Evolutionary conservation across 2,329 filamentous ascomycete genomes (phyloP).

Genomic region (Venturia pyrina): DNA sequence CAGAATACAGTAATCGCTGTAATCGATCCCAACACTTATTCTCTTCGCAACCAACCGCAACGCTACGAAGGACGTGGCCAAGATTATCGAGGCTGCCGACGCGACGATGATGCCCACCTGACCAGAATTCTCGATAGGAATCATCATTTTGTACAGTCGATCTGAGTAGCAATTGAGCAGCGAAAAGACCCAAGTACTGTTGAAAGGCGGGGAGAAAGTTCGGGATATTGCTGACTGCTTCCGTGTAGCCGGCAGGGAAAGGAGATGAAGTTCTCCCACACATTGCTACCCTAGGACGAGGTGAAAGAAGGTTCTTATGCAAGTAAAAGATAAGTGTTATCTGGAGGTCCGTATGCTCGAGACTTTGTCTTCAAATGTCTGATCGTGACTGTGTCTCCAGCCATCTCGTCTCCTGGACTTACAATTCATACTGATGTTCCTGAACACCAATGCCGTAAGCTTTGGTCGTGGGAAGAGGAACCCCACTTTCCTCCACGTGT

Average conservation of each 20-base stretch:
- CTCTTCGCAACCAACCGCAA: not conserved
- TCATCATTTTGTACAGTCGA: not conserved
- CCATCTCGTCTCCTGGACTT: not conserved
- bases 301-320: not conserved
- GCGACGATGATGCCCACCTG: not conserved
- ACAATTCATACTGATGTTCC: not conserved
- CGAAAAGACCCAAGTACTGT: not conserved
- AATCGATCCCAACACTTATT: not conserved
- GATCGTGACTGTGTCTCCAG: not conserved
- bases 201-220: not conserved
- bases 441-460: not conserved
- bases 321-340: too few relatives aligned
- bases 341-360: too few relatives aligned
- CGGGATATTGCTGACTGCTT: not conserved
- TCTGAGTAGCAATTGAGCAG: not conserved
- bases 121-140: not conserved
- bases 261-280: not conserved
- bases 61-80: not conserved
- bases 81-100: not conserved
- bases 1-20: not conserved
- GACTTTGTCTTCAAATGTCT: not conserved
- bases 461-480: not conserved
- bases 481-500: not conserved
- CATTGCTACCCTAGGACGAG: not conserved
- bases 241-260: not conserved